A percentile compares a stretch with the other conserved stretches of the same genome.
phyloP scores from a whole-genome alignment of 2,329 filamentous ascomycete species.

The Hypoxylon sp. region DNA sequence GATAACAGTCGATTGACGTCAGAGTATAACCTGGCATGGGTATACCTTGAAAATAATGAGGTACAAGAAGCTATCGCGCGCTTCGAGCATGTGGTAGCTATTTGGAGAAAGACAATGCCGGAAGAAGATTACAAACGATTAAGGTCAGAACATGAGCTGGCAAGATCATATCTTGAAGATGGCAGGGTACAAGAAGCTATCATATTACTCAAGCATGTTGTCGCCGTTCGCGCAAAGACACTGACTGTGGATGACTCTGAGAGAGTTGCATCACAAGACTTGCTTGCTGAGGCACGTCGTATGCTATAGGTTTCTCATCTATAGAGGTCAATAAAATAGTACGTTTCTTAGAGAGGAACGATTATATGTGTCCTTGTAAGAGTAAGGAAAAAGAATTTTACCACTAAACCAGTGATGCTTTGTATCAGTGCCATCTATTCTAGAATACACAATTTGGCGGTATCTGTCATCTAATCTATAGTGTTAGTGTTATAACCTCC shows the following conservation, averaged over 20 bases:
- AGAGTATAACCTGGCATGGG: constrained; percentile 39
- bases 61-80: constrained; percentile 41
- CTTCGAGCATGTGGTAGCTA: constrained; percentile 43
- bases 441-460: too few species aligned
- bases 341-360: too few species aligned
- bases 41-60: constrained; percentile 39
- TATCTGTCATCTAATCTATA: too few species aligned
- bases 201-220: background rate
- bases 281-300: background rate
- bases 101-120: constrained; percentile 4
- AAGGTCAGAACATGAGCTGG: background rate
- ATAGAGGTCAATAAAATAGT: background rate
- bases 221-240: background rate
- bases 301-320: background rate
- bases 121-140: background rate
- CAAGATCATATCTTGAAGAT: background rate
- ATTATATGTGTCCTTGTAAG: background rate
- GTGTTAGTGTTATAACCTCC: too few species aligned
- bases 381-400: constrained; percentile 54
- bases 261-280: background rate
- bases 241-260: background rate
- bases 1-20: constrained; percentile 15
- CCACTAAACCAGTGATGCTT: constrained; percentile 62
- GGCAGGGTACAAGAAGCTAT: background rate
- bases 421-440: too few species aligned